Conservation (phyloP, 1,284 basidiomycete genomes). For the Tylopilus orsonianus region DNA sequence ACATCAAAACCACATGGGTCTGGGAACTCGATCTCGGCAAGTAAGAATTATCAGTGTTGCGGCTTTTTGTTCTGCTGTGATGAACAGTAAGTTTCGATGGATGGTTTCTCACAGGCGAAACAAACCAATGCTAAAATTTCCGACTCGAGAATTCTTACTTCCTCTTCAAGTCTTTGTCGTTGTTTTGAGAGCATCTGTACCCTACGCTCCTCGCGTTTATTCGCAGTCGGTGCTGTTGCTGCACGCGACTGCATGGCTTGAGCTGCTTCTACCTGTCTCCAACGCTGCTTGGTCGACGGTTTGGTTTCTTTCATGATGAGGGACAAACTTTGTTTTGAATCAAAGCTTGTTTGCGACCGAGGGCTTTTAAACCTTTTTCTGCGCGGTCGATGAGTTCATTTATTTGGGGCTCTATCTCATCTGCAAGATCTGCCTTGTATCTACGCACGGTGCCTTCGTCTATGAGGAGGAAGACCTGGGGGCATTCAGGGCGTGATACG, state of each 20-base stretch:
- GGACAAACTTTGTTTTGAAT: conserved; percentile 57
- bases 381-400: conserved; percentile 69
- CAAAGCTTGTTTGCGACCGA: conserved; percentile 58
- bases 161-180: conserved; percentile 58
- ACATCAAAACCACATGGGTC: background rate
- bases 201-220: conserved; percentile 62
- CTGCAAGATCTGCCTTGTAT: conserved; percentile 70
- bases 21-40: background rate
- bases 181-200: conserved; percentile 63
- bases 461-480: conserved; percentile 67
- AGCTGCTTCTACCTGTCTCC: conserved; percentile 49
- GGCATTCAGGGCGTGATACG: conserved; percentile 3
- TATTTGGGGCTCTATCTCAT: conserved; percentile 78
- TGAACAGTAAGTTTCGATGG: background rate
- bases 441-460: conserved; percentile 65
- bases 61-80: conserved; percentile 27
- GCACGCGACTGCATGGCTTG: conserved; percentile 42
- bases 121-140: conserved; percentile 59
- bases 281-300: background rate
- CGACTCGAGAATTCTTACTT: conserved; percentile 52
- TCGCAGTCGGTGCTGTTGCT: conserved; percentile 51
- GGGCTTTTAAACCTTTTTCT: conserved; percentile 58
- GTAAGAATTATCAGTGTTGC: background rate
- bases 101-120: conserved; percentile 1
- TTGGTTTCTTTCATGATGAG: background rate